Evolutionary conservation across 2,329 filamentous ascomycete species (phyloP).

Genomic region (Colletotrichum tanaceti): DNA sequence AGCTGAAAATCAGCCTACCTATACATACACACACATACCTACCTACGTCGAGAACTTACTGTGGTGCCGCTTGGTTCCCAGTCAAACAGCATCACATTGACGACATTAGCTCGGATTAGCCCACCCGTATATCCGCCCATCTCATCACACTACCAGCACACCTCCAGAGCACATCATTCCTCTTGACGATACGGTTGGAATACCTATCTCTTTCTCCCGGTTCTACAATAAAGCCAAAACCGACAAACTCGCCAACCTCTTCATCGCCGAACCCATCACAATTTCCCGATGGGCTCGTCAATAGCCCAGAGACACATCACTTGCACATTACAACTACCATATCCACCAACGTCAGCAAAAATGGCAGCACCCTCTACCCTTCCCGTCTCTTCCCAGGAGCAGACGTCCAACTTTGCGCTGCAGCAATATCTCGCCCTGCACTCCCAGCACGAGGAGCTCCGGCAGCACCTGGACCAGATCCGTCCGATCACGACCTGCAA

Average conservation of each 20-base stretch:
- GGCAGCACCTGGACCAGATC: conserved; percentile 63
- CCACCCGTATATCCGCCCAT: conserved; percentile 6
- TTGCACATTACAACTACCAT: conserved; percentile 38
- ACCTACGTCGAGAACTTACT: conserved; percentile 6
- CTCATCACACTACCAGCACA: conserved; percentile 9
- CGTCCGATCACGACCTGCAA: conserved; percentile 54
- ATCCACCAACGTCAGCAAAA: conserved; percentile 31
- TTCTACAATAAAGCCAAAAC: neutral
- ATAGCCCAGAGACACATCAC: conserved; percentile 37
- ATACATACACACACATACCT: neutral
- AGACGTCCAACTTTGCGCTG: conserved; percentile 61
- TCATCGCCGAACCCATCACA: neutral
- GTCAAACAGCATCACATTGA: conserved; percentile 20
- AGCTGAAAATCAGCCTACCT: neutral
- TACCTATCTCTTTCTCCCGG: neutral
- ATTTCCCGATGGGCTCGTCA: conserved; percentile 42
- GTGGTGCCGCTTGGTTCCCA: neutral
- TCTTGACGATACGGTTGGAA: conserved; percentile 19
- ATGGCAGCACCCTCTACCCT: conserved; percentile 31
- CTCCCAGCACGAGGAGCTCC: conserved; percentile 65
- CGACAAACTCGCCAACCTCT: neutral
- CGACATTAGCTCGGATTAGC: conserved; percentile 26
- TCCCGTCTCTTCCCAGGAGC: conserved; percentile 41
- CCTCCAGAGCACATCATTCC: conserved; percentile 6
- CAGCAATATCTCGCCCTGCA: conserved; percentile 66